Percentiles rank a stretch among this genome's conserved stretches.
phyloP scores from a whole-genome alignment of 306 rosid genomes.

The Dryas alaskensis region DNA sequence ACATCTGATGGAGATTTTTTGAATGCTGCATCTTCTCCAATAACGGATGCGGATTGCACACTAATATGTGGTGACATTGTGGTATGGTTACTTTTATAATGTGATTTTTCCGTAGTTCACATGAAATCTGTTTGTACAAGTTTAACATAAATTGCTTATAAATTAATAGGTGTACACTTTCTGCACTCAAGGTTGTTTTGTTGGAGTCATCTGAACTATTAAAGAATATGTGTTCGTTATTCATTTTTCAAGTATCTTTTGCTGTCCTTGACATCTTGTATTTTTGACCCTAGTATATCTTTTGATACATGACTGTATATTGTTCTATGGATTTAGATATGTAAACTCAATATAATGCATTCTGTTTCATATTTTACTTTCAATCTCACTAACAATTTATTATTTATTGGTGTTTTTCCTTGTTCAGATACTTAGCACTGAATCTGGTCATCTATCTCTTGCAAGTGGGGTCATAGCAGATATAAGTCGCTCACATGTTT shows the following conservation, averaged over 20 bases:
- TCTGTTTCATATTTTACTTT: constrained; percentile 3
- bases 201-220: neutral
- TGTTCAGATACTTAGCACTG: constrained; percentile 68
- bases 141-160: neutral
- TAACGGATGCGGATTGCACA: constrained; percentile 46
- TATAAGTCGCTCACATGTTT: constrained; percentile 57
- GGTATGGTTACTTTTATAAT: constrained; percentile 45
- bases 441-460: constrained; percentile 55
- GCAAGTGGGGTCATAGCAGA: constrained; percentile 77
- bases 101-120: neutral
- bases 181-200: neutral
- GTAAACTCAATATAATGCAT: neutral
- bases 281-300: neutral
- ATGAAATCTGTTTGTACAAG: neutral
- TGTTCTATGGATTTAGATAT: neutral
- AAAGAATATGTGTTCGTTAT: neutral
- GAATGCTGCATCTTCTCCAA: constrained; percentile 31
- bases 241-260: neutral
- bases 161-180: neutral
- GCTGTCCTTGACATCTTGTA: neutral
- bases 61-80: constrained; percentile 78
- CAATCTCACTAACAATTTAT: constrained; percentile 6
- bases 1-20: constrained; percentile 35
- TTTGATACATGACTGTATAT: neutral
- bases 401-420: constrained; percentile 17